A percentile compares a stretch with the other conserved stretches of the same genome.
phyloP scores from a whole-genome alignment of 768 basidiomycete species.

The Obba rivulosa region DNA sequence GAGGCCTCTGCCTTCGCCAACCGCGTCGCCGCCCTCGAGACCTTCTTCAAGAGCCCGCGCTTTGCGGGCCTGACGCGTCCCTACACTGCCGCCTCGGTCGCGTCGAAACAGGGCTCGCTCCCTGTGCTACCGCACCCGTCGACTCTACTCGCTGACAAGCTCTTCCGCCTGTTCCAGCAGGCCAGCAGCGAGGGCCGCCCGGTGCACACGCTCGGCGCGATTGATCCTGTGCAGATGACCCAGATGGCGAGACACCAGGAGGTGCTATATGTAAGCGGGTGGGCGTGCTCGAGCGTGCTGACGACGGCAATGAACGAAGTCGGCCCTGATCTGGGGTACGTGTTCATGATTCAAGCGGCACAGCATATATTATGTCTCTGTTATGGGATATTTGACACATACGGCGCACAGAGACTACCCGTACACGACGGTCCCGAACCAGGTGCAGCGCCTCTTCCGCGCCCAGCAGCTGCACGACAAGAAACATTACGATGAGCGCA shows the following conservation, averaged over 20 bases:
- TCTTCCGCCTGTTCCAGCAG: conserved; percentile 62
- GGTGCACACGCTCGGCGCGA: conserved; percentile 88
- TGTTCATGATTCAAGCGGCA: not conserved
- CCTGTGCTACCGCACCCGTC: conserved; percentile 74
- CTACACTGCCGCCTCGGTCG: conserved; percentile 76
- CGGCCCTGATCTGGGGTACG: conserved; percentile 83
- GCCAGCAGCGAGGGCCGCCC: conserved; percentile 62
- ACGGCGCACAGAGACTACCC: conserved; percentile 84
- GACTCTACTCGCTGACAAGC: conserved; percentile 78
- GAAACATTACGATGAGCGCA: conserved; percentile 87
- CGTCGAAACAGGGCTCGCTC: conserved; percentile 83
- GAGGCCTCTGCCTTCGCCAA: conserved; percentile 56
- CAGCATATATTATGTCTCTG: no score
- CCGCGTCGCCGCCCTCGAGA: conserved; percentile 56
- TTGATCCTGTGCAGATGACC: conserved; percentile 93
- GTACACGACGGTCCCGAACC: conserved; percentile 94
- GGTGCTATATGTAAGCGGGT: conserved; percentile 88
- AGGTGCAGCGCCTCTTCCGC: conserved; percentile 86
- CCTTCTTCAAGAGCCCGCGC: conserved; percentile 73
- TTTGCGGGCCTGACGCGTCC: conserved; percentile 72
- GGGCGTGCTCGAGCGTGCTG: conserved; percentile 82
- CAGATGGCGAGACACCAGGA: conserved; percentile 89
- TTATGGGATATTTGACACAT: no score
- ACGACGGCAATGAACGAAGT: conserved; percentile 91
- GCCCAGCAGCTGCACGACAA: conserved; percentile 91